phyloP scores from a whole-genome alignment of 345 rosid genomes.

The Gossypium mustelinum region DNA sequence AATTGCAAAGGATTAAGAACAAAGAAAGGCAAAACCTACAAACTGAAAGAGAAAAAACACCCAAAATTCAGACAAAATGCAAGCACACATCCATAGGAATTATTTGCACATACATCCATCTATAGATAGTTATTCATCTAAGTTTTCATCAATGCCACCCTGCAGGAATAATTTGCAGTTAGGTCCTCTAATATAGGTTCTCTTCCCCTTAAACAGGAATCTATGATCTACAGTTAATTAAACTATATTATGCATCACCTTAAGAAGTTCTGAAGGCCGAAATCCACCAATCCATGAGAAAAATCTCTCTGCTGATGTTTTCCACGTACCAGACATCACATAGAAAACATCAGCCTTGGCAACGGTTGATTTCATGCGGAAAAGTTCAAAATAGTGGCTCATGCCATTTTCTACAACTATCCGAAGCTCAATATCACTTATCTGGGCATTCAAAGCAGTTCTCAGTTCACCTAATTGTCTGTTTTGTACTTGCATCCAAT shows the following conservation, averaged over 20 bases:
- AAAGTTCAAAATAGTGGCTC: slow-evolving; percentile 78
- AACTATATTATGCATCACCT: slow-evolving; percentile 42
- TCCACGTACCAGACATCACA: slow-evolving; percentile 87
- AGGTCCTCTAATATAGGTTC: background rate
- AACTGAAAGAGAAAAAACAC: background rate
- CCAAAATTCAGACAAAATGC: background rate
- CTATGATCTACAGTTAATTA: background rate
- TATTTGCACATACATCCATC: background rate
- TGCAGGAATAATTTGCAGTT: slow-evolving; percentile 1
- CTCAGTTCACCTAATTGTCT: slow-evolving; percentile 58
- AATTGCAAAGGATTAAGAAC: background rate
- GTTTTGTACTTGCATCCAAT: slow-evolving; percentile 81
- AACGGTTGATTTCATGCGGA: slow-evolving; percentile 70
- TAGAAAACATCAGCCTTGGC: slow-evolving; percentile 81
- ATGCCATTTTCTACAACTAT: slow-evolving; percentile 59
- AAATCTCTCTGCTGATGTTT: slow-evolving; percentile 74
- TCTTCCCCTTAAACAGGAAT: background rate
- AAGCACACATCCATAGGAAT: background rate
- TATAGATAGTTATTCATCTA: background rate
- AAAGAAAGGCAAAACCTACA: background rate
- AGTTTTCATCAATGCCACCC: background rate
- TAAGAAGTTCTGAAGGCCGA: slow-evolving; percentile 87
- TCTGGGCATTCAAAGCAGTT: slow-evolving; percentile 55
- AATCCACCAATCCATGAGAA: slow-evolving; percentile 97
- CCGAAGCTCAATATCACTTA: slow-evolving; percentile 56